Conservation (phyloP, 495 filamentous ascomycete species). For the Hyaloscypha variabilis region DNA sequence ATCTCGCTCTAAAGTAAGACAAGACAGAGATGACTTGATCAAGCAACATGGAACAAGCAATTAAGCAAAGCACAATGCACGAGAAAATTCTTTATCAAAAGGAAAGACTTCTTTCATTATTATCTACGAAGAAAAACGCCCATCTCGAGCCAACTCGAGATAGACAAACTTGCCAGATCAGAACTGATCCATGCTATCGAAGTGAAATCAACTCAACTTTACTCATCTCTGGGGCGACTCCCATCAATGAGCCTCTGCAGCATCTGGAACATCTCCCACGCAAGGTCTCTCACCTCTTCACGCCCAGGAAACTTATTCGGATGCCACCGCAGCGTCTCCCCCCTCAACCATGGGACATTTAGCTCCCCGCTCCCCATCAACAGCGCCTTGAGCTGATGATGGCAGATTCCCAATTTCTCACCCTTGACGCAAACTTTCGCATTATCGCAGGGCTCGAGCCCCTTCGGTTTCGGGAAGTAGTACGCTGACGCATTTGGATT, state of each 20-base stretch:
- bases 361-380: neutral
- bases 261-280: neutral
- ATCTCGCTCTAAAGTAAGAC: too few species aligned
- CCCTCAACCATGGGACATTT: neutral
- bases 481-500: neutral
- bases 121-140: too few species aligned
- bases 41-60: too few species aligned
- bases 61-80: too few species aligned
- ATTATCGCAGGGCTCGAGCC: neutral
- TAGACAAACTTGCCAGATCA: too few species aligned
- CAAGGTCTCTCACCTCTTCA: neutral
- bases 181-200: too few species aligned
- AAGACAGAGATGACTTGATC: too few species aligned
- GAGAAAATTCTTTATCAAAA: too few species aligned
- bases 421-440: neutral
- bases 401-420: neutral
- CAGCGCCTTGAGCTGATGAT: neutral
- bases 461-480: neutral
- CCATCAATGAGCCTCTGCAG: neutral
- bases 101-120: too few species aligned
- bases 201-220: neutral
- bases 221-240: neutral
- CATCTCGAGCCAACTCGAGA: too few species aligned
- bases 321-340: neutral
- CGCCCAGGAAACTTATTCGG: neutral